phyloP scores from a whole-genome alignment of 2,329 filamentous ascomycete species.

The Zasmidium angulare region DNA sequence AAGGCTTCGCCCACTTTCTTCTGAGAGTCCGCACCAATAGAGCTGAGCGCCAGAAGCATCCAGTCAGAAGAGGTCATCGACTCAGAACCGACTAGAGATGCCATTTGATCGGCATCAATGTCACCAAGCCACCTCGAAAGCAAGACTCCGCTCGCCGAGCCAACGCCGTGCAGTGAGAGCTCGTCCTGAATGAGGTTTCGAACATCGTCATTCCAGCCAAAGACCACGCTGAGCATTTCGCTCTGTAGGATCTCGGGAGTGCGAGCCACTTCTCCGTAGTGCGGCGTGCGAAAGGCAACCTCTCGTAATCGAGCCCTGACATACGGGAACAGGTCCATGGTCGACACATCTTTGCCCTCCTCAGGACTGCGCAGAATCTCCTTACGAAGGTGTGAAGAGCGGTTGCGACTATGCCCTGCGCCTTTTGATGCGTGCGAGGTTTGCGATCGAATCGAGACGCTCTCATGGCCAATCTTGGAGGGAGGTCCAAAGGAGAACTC shows the following conservation, averaged over 20 bases:
- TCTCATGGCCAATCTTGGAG: conserved; percentile 35
- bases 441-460: conserved; percentile 46
- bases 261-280: conserved; percentile 45
- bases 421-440: conserved; percentile 48
- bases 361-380: conserved; percentile 78
- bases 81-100: conserved; percentile 70
- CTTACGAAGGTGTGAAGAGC: conserved; percentile 71
- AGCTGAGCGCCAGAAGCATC: conserved; percentile 91
- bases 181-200: conserved; percentile 82
- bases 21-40: conserved; percentile 74
- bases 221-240: conserved; percentile 92
- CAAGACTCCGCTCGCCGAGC: conserved; percentile 76
- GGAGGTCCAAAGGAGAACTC: conserved; percentile 40
- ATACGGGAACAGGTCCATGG: conserved; percentile 81
- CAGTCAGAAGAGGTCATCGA: conserved; percentile 93
- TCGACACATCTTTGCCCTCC: conserved; percentile 56
- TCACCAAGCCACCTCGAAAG: conserved; percentile 92
- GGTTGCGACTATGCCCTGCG: conserved; percentile 27
- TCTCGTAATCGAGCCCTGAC: conserved; percentile 78
- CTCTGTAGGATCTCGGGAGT: conserved; percentile 72
- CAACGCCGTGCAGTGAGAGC: conserved; percentile 68
- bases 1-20: conserved; percentile 90
- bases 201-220: conserved; percentile 89
- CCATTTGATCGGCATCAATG: conserved; percentile 76
- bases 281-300: conserved; percentile 73